A percentile compares a stretch with the other conserved stretches of the same genome.
phyloP scores from a whole-genome alignment of 768 basidiomycete species.

The Galerina sulciceps region DNA sequence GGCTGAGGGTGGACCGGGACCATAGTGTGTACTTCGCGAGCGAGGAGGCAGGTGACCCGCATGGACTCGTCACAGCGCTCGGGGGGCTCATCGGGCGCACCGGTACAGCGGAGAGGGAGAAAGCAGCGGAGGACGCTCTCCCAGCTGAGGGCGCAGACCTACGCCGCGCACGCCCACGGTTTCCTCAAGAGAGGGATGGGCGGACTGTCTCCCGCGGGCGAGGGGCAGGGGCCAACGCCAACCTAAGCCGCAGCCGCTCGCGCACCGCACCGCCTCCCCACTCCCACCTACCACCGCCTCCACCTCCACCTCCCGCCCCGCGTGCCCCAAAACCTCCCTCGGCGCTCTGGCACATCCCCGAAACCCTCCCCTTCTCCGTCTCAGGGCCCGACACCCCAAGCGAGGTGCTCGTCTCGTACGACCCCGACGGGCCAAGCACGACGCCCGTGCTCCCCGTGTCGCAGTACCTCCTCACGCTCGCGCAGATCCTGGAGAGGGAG shows the following conservation, averaged over 20 bases:
- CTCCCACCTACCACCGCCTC: no score
- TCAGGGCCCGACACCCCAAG: slow-evolving; percentile 64
- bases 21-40: slow-evolving; percentile 80
- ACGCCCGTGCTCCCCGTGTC: slow-evolving; percentile 71
- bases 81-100: slow-evolving; percentile 67
- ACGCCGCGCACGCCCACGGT: slow-evolving; percentile 50
- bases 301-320: slow-evolving; percentile 27
- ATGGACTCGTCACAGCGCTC: slow-evolving; percentile 60
- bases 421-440: slow-evolving; percentile 48
- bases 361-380: slow-evolving; percentile 59
- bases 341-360: slow-evolving; percentile 73
- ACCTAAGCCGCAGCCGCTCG: slow-evolving; percentile 65
- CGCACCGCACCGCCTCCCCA: slow-evolving; percentile 47
- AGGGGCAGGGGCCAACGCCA: slow-evolving; percentile 43
- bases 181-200: slow-evolving; percentile 56
- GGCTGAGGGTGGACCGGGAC: slow-evolving; percentile 87
- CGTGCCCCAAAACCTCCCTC: slow-evolving; percentile 43
- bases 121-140: slow-evolving; percentile 17
- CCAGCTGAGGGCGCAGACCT: slow-evolving; percentile 29
- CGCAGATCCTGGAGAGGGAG: slow-evolving; percentile 71
- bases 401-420: slow-evolving; percentile 70
- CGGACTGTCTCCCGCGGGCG: slow-evolving; percentile 57
- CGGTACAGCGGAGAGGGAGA: slow-evolving; percentile 19
- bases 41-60: slow-evolving; percentile 51
- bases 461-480: slow-evolving; percentile 68